phyloP scores from a whole-genome alignment of 2,329 filamentous ascomycete species.

The Penicillium sp. region DNA sequence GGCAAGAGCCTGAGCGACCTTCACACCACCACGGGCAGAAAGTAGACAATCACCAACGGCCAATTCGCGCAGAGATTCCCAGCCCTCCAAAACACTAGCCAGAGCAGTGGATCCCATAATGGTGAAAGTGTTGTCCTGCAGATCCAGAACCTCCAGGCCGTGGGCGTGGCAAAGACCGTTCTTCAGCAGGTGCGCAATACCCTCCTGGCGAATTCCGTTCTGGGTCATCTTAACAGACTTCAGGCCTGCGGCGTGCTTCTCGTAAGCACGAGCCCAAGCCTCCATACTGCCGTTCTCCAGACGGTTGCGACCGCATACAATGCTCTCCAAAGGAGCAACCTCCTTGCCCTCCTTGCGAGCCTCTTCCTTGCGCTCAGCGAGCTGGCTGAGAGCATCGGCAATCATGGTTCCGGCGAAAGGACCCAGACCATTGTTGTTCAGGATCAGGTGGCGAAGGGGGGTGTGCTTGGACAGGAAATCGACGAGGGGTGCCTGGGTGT shows the following conservation, averaged over 20 bases:
- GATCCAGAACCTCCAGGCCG: constrained; percentile 73
- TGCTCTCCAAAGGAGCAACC: constrained; percentile 86
- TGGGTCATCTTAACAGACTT: constrained; percentile 95
- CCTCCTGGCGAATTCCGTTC: constrained; percentile 94
- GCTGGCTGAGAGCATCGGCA: constrained; percentile 78
- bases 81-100: constrained; percentile 70
- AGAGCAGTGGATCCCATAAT: constrained; percentile 75
- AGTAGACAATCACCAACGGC: constrained; percentile 88
- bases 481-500: constrained; percentile 88
- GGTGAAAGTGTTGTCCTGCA: constrained; percentile 98
- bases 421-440: constrained; percentile 98
- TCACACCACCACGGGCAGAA: constrained; percentile 71
- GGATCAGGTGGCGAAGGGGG: constrained; percentile 87
- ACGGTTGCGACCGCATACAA: constrained; percentile 93
- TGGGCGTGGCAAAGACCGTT: constrained; percentile 73
- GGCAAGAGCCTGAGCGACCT: constrained; percentile 71
- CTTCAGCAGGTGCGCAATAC: constrained; percentile 77
- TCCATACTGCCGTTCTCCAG: constrained; percentile 95
- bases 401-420: constrained; percentile 87
- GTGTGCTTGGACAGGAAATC: constrained; percentile 86
- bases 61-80: constrained; percentile 76
- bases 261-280: constrained; percentile 87
- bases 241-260: constrained; percentile 73
- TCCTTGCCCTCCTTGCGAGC: constrained; percentile 62
- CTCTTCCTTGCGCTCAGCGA: constrained; percentile 80